Percentiles rank a stretch among this genome's conserved stretches.
These are phyloP conservation scores for Prunus davidiana DNA, from an alignment of 306 rosid genomes.

Conservation along the genomic window DNA sequence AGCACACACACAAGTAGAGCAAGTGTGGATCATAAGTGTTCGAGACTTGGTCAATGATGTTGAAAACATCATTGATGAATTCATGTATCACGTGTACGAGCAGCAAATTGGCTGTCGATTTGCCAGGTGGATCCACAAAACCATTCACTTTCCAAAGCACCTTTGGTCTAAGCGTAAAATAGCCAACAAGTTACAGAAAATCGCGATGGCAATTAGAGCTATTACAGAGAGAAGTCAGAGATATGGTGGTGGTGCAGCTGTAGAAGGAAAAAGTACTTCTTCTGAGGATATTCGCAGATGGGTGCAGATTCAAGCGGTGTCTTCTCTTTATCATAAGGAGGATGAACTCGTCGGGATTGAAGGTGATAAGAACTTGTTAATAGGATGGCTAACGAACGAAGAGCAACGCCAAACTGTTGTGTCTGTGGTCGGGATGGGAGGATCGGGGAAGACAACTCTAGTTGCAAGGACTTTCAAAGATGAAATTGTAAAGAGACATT, in stretches of 20 bases:
- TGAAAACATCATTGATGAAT: slow-evolving; percentile 12
- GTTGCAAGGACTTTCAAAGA: not conserved
- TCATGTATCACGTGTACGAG: not conserved
- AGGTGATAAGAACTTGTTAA: not conserved
- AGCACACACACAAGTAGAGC: not conserved
- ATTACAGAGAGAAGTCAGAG: not conserved
- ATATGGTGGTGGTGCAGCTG: not conserved
- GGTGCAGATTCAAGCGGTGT: not conserved
- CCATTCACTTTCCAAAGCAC: not conserved
- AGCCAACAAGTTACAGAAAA: not conserved
- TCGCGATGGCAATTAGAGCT: not conserved
- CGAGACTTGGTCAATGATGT: not conserved
- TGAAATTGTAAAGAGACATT: not conserved
- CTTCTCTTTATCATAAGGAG: not conserved
- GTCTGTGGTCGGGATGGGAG: not conserved
- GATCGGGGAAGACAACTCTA: not conserved
- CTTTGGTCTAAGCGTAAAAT: not conserved
- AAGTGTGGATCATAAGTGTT: not conserved
- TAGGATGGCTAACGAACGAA: not conserved
- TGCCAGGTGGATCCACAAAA: not conserved
- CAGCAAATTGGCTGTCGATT: not conserved
- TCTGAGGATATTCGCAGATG: not conserved
- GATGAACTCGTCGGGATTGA: slow-evolving; percentile 7
- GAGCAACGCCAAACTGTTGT: not conserved
- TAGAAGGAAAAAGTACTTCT: not conserved